These are phyloP conservation scores for Calycina herbarum DNA, from an alignment of 2,329 filamentous ascomycete species.

Conservation along the genomic window DNA sequence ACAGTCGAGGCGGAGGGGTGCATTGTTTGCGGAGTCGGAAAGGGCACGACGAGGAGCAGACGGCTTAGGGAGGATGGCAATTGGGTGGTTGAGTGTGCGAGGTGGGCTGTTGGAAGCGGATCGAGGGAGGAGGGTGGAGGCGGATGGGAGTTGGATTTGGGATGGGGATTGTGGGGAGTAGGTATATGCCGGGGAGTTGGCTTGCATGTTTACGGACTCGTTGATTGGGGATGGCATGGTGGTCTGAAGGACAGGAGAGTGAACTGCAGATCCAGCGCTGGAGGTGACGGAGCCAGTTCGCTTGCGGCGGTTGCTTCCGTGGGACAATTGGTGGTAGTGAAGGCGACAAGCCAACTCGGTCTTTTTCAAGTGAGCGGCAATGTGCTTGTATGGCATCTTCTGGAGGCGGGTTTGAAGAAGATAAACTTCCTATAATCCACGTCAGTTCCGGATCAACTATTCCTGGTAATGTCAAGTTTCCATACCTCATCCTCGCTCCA, in stretches of 20 bases:
- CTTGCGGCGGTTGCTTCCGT: constrained; percentile 79
- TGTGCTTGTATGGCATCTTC: constrained; percentile 91
- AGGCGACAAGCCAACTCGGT: constrained; percentile 84
- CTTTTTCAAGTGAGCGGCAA: constrained; percentile 81
- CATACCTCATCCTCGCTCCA: constrained; percentile 84
- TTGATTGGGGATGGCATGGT: constrained; percentile 52
- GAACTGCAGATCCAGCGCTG: constrained; percentile 51
- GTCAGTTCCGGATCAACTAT: constrained; percentile 17
- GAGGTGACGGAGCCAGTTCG: constrained; percentile 69
- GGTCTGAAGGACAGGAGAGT: constrained; percentile 51
- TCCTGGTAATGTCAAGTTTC: constrained; percentile 4
- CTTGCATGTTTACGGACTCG: constrained; percentile 38
- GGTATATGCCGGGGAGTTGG: constrained; percentile 38
- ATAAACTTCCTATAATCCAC: constrained; percentile 66
- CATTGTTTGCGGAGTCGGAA: constrained; percentile 42
- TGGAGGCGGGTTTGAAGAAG: constrained; percentile 80
- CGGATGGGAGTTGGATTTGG: constrained; percentile 43
- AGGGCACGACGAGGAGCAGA: constrained; percentile 46
- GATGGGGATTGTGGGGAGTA: constrained; percentile 38
- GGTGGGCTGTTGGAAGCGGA: constrained; percentile 50
- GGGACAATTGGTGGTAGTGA: constrained; percentile 83
- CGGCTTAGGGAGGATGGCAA: constrained; percentile 68
- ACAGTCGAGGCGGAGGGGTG: constrained; percentile 60
- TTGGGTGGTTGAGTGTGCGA: constrained; percentile 49
- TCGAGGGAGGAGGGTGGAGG: constrained; percentile 50